Base-by-base conservation (phyloP, 2,329 filamentous ascomycete genomes). In the Ciborinia camelliae region DNA sequence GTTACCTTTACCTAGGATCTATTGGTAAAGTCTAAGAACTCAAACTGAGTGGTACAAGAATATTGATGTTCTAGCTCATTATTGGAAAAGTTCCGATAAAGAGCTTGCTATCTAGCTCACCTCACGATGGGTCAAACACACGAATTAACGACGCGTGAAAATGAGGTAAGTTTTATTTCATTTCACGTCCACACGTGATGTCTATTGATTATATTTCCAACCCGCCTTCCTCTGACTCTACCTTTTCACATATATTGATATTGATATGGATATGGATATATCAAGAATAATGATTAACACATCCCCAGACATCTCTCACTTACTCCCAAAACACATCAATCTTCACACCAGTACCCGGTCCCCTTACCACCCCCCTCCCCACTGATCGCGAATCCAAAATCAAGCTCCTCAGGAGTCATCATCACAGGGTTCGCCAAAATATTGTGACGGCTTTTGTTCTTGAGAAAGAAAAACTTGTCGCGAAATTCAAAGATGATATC, bases 311-410 rank as follows among this genome's bases (percentile, higher is more conserved):
- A 18, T 18, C 43, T 18, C 28, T 62, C 37, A n/a, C 60, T 26
- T 65, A 66, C 51, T 61, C 61, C 18, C 51, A 66, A 7, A 52
- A 61, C 26, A 54, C 67, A 20, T 68, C 70, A 15, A 72, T 74
- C 65, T 73, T 74, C 60, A 58, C 64, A n/a, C 69, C 71, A 5
- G 74, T 72, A 65, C 41, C 54, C 1, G 68, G 70, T 28, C 63
- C 71, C 35, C 63, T 64, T 28, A 20, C 48, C 12, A 18, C 32
- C 15, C 48, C 51, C 3, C 54, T 43, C 9, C 57, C 68, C n/a
- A 45, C 63, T 4, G 41, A 65, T 6, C 58, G 26, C 14, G 57
- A 61, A 18, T 55, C 69, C 32, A 69, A 69, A 39, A 51, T 72
- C 4, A 54, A 68, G 15, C 69, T 68, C 52, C 52, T 74, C 1